These are phyloP conservation scores for Parmelia sp. DNA, from an alignment of 495 filamentous ascomycete species.

Conservation along the genomic window DNA sequence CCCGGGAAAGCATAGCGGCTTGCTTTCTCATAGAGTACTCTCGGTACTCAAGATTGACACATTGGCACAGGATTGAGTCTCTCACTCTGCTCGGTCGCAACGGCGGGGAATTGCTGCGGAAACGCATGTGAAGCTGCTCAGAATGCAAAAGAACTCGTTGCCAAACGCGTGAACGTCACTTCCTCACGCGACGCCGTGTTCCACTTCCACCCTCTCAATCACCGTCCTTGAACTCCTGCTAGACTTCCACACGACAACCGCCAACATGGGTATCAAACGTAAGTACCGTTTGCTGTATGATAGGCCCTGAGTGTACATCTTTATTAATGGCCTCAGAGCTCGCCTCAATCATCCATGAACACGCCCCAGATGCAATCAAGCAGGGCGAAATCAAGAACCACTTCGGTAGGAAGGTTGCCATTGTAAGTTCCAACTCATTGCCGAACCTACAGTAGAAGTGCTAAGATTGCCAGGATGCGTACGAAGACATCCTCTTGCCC, in stretches of 20 bases:
- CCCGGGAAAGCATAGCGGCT: not conserved
- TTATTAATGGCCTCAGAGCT: conserved; percentile 48
- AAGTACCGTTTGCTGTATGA: conserved; percentile 14
- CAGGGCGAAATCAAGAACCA: conserved; percentile 96
- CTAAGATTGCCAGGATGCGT: conserved; percentile 69
- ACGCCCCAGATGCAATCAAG: conserved; percentile 90
- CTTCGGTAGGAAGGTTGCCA: conserved; percentile 94
- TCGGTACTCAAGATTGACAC: not conserved
- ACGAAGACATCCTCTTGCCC: conserved; percentile 33
- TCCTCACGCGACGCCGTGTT: not conserved
- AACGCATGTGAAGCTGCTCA: not conserved
- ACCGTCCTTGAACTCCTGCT: not conserved
- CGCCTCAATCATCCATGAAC: conserved; percentile 80
- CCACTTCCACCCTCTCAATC: not conserved
- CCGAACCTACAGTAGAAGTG: conserved; percentile 1
- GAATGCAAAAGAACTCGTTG: not conserved
- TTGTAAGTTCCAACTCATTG: conserved; percentile 51
- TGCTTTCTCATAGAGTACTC: not conserved
- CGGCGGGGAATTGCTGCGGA: not conserved
- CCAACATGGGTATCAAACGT: conserved; percentile 90
- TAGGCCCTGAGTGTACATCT: not conserved
- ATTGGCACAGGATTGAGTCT: not conserved
- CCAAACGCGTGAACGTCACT: conserved; percentile 9
- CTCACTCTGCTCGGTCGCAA: not conserved
- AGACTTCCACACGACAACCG: conserved; percentile 9